Evolutionary conservation across 768 basidiomycete species (phyloP).

Genomic region (Agaricus subrufescens): DNA sequence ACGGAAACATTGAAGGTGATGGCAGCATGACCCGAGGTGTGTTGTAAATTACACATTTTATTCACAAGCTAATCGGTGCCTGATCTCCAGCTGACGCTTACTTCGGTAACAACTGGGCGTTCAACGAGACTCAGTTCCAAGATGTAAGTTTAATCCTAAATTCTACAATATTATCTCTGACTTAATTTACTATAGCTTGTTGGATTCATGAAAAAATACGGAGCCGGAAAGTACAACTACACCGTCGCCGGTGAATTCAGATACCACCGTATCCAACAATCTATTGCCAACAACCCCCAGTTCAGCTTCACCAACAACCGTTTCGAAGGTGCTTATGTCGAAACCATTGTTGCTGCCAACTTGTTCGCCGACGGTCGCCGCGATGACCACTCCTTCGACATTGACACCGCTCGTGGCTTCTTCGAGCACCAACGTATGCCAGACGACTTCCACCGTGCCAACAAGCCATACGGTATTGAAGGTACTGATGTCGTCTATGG

Average conservation of each 20-base stretch:
- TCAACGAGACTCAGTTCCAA: conserved; percentile 17
- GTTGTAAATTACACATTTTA: background rate
- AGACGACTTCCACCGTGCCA: conserved; percentile 11
- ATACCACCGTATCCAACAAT: conserved; percentile 15
- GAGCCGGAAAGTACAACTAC: conserved; percentile 17
- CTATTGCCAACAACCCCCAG: conserved; percentile 16
- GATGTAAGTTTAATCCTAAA: conserved; percentile 2
- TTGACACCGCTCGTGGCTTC: conserved; percentile 13
- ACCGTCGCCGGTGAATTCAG: conserved; percentile 15
- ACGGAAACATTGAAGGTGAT: conserved; percentile 16
- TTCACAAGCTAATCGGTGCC: background rate
- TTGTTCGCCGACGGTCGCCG: conserved; percentile 18
- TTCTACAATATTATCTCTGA: too few relatives aligned
- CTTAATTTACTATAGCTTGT: conserved; percentile 7
- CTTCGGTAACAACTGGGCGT: conserved; percentile 17
- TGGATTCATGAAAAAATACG: conserved; percentile 14
- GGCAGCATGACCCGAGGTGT: conserved; percentile 12
- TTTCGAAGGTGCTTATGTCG: conserved; percentile 13
- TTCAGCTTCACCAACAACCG: conserved; percentile 13
- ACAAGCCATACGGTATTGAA: background rate
- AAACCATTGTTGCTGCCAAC: conserved; percentile 11
- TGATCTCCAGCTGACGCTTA: conserved; percentile 10
- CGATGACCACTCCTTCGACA: conserved; percentile 9
- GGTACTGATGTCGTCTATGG: conserved; percentile 1
- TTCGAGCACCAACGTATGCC: conserved; percentile 16